Evolutionary conservation across 1,284 basidiomycete species (phyloP).

Genomic region (Gomphus sp.): DNA sequence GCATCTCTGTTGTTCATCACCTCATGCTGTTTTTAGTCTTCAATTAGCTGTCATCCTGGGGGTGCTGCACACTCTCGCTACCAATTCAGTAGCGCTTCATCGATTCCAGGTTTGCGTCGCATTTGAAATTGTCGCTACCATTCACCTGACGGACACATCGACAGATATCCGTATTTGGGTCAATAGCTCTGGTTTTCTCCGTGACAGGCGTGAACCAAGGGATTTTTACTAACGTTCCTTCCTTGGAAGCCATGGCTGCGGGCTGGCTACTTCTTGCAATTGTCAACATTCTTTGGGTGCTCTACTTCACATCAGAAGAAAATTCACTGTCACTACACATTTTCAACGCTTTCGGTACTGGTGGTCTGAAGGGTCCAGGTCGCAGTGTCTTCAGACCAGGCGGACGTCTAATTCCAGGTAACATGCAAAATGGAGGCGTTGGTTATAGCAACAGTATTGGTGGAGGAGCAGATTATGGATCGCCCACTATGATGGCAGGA

Average conservation of each 20-base stretch:
- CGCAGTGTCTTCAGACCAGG: conserved; percentile 49
- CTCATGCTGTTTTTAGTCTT: conserved; percentile 28
- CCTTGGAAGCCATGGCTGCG: conserved; percentile 76
- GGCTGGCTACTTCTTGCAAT: conserved; percentile 92
- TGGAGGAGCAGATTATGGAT: conserved; percentile 40
- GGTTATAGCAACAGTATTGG: conserved; percentile 53
- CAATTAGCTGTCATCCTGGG: conserved; percentile 77
- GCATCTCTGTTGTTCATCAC: neutral
- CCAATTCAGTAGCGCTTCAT: conserved; percentile 76
- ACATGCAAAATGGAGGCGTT: conserved; percentile 33
- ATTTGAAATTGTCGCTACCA: neutral
- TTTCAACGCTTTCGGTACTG: conserved; percentile 82
- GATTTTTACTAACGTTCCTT: conserved; percentile 44
- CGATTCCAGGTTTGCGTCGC: conserved; percentile 40
- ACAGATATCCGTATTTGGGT: conserved; percentile 82
- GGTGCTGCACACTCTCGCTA: conserved; percentile 74
- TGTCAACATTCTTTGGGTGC: conserved; percentile 88
- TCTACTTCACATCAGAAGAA: conserved; percentile 95
- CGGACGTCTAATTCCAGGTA: conserved; percentile 34
- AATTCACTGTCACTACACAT: conserved; percentile 77
- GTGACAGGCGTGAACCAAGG: conserved; percentile 67
- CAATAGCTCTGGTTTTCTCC: conserved; percentile 82
- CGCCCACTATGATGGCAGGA: conserved; percentile 40
- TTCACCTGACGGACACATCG: conserved; percentile 14
- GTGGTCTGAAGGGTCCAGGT: conserved; percentile 74